Evolutionary conservation across 176 grass and related monocot species (phyloP).

Genomic region (Carex pumila): DNA sequence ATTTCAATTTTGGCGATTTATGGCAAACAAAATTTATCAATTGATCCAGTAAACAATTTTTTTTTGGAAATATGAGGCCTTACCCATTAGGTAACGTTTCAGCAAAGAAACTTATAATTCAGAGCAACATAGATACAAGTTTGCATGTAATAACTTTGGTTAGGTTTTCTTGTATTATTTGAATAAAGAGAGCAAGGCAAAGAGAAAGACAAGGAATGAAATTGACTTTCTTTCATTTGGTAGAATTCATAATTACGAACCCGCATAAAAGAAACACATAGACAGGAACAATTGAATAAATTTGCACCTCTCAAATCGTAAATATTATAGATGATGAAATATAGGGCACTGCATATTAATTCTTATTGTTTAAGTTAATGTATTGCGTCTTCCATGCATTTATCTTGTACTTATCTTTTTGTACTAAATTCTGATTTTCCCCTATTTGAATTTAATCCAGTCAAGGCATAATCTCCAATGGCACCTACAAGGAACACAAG

Average conservation of each 20-base stretch:
- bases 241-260: not conserved
- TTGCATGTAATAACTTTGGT: too few species aligned
- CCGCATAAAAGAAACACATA: not conserved
- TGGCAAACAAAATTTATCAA: too few species aligned
- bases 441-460: not conserved
- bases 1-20: too few species aligned
- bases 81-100: too few species aligned
- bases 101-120: too few species aligned
- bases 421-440: not conserved
- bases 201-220: too few species aligned
- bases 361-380: not conserved
- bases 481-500: constrained; percentile 77
- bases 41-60: too few species aligned
- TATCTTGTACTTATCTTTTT: constrained; percentile 15
- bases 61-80: too few species aligned
- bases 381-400: not conserved
- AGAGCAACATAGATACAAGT: too few species aligned
- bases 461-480: constrained; percentile 31
- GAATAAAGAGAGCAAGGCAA: too few species aligned
- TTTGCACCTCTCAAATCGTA: not conserved
- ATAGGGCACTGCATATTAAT: not conserved
- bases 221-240: too few species aligned
- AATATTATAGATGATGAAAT: not conserved
- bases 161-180: too few species aligned
- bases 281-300: not conserved